Conservation (phyloP, 495 filamentous ascomycete genomes). For the Penicillium canescens region DNA sequence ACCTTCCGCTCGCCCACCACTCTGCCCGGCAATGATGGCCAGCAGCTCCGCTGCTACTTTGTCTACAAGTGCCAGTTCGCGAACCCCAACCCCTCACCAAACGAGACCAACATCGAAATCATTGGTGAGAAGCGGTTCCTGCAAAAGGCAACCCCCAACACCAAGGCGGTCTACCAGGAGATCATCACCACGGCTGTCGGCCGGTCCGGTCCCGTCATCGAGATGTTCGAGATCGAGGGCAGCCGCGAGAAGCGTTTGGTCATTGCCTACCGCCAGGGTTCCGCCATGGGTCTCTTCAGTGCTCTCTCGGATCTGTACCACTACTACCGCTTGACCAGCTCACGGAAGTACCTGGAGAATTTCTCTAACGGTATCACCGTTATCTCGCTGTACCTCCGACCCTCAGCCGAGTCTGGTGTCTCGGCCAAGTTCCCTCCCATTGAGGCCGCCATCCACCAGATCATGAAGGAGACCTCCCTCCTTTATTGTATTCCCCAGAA, state of each 20-base stretch:
- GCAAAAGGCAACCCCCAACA: slow-evolving; percentile 93
- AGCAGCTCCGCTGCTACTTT: slow-evolving; percentile 94
- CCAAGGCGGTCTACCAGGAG: slow-evolving; percentile 89
- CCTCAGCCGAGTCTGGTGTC: slow-evolving; percentile 53
- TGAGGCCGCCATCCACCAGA: slow-evolving; percentile 94
- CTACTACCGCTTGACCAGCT: slow-evolving; percentile 95
- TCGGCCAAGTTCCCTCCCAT: slow-evolving; percentile 69
- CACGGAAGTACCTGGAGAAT: slow-evolving; percentile 96
- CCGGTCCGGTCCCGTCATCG: slow-evolving; percentile 90
- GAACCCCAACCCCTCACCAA: slow-evolving; percentile 64
- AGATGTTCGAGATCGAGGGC: slow-evolving; percentile 93
- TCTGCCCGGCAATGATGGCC: slow-evolving; percentile 71
- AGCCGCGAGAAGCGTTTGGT: slow-evolving; percentile 90
- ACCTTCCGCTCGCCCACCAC: slow-evolving; percentile 82
- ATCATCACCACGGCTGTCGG: slow-evolving; percentile 82
- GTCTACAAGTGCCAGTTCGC: slow-evolving; percentile 94
- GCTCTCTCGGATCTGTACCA: slow-evolving; percentile 95
- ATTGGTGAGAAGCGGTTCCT: slow-evolving; percentile 93
- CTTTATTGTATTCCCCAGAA: slow-evolving; percentile 98
- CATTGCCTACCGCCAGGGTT: slow-evolving; percentile 89
- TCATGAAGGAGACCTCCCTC: slow-evolving; percentile 96
- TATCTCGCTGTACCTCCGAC: slow-evolving; percentile 90
- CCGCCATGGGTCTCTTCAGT: slow-evolving; percentile 91
- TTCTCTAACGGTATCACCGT: slow-evolving; percentile 98
- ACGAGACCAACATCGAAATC: slow-evolving; percentile 86